phyloP scores from a whole-genome alignment of 805 yeast genomes.

The Ogataea salicorniae region DNA sequence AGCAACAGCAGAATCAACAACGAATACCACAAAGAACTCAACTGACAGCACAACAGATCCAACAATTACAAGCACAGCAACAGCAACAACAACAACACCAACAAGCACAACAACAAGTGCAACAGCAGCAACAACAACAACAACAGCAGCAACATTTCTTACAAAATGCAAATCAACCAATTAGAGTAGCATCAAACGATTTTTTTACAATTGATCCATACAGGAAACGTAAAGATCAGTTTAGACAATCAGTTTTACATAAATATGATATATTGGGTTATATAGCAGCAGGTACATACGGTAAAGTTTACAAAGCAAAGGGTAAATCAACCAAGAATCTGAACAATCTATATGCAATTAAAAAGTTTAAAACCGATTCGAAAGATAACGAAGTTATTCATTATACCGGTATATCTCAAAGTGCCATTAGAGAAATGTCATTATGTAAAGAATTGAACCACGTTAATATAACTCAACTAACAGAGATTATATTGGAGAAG shows the following conservation, averaged over 20 bases:
- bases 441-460: constrained; percentile 83
- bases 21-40: constrained; percentile 3
- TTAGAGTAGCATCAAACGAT: constrained; percentile 48
- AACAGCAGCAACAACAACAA: constrained; percentile 9
- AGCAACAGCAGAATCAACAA: constrained; percentile 6
- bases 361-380: constrained; percentile 91
- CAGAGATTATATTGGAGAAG: constrained; percentile 80
- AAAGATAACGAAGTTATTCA: constrained; percentile 79
- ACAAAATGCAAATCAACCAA: constrained; percentile 30
- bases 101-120: constrained; percentile 18
- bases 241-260: constrained; percentile 69
- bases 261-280: constrained; percentile 88
- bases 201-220: constrained; percentile 56
- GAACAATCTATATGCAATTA: constrained; percentile 66
- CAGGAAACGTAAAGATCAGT: constrained; percentile 56
- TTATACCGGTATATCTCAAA: constrained; percentile 92
- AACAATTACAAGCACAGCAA: constrained; percentile 7
- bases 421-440: constrained; percentile 95
- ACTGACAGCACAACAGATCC: constrained; percentile 8
- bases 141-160: constrained; percentile 9
- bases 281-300: constrained; percentile 98
- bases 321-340: constrained; percentile 30
- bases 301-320: constrained; percentile 87
- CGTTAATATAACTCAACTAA: constrained; percentile 70
- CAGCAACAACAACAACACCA: constrained; percentile 6